A percentile compares a stretch with the other conserved stretches of the same genome.
phyloP scores from a whole-genome alignment of 352 stramenopile species.

The Globisporangium abappressorium region DNA sequence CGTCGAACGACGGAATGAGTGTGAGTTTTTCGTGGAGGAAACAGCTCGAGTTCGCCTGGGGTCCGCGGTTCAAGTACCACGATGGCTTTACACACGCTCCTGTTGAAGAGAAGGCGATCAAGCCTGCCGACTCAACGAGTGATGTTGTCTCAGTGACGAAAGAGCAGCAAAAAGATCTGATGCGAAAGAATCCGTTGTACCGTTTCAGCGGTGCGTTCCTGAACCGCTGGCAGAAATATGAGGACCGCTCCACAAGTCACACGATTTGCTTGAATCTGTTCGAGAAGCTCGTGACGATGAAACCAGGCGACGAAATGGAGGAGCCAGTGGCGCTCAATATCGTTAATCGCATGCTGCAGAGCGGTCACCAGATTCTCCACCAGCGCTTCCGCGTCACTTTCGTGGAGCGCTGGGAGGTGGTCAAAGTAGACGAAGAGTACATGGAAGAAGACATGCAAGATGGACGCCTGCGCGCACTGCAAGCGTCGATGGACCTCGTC shows the following conservation, averaged over 20 bases:
- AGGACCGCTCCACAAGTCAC: constrained; percentile 52
- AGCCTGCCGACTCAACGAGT: background rate
- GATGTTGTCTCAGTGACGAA: background rate
- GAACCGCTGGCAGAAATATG: constrained; percentile 47
- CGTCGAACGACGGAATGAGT: constrained; percentile 21
- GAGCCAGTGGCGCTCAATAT: constrained; percentile 51
- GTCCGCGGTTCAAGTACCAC: constrained; percentile 50
- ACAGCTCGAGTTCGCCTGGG: constrained; percentile 53
- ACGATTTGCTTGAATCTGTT: constrained; percentile 50
- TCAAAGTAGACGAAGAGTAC: constrained; percentile 52
- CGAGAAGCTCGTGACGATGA: constrained; percentile 40
- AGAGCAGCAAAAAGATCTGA: background rate
- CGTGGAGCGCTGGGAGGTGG: constrained; percentile 70
- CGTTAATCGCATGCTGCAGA: constrained; percentile 47
- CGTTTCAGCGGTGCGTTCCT: constrained; percentile 50
- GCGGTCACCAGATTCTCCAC: constrained; percentile 59
- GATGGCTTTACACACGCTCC: constrained; percentile 14
- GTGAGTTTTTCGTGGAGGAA: constrained; percentile 55
- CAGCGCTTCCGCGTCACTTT: constrained; percentile 77
- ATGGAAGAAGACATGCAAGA: constrained; percentile 42
- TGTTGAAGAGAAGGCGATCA: background rate
- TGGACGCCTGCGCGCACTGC: constrained; percentile 38
- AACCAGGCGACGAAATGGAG: constrained; percentile 41
- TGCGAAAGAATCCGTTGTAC: constrained; percentile 36
- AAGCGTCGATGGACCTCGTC: constrained; percentile 82